Conservation (phyloP, 805 yeast genomes). For the Yarrowia porcina region DNA sequence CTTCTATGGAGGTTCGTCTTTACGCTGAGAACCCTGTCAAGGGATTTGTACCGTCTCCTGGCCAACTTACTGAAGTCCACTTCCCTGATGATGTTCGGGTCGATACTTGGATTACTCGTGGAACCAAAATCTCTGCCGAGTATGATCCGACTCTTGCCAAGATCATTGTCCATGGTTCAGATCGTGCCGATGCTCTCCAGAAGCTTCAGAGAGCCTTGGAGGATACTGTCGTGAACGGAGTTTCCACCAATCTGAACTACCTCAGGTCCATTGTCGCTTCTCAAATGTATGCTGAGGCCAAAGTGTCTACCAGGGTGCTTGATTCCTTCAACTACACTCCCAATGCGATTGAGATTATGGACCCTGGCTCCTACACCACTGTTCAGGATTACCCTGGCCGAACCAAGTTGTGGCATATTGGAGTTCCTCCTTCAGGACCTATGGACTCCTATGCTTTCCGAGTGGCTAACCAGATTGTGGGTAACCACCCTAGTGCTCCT, state of each 20-base stretch:
- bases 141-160: slow-evolving; percentile 96
- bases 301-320: slow-evolving; percentile 81
- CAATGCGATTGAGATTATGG: slow-evolving; percentile 74
- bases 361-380: slow-evolving; percentile 94
- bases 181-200: slow-evolving; percentile 76
- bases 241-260: slow-evolving; percentile 86
- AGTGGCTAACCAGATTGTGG: slow-evolving; percentile 85
- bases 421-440: slow-evolving; percentile 98
- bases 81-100: slow-evolving; percentile 92
- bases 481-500: slow-evolving; percentile 77
- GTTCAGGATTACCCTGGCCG: slow-evolving; percentile 96
- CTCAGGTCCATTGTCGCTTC: slow-evolving; percentile 81
- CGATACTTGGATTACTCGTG: slow-evolving; percentile 90
- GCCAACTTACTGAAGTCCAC: slow-evolving; percentile 76
- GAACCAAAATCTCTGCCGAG: slow-evolving; percentile 84
- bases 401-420: slow-evolving; percentile 77
- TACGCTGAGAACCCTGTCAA: slow-evolving; percentile 97
- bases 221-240: slow-evolving; percentile 85
- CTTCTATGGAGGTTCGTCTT: slow-evolving; percentile 93
- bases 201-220: slow-evolving; percentile 76
- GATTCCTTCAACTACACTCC: slow-evolving; percentile 82
- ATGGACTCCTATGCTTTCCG: slow-evolving; percentile 93
- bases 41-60: slow-evolving; percentile 94
- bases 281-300: slow-evolving; percentile 75
- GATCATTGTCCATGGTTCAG: slow-evolving; percentile 89